Conservation (phyloP, 768 basidiomycete species). For the Rhodotorula kratochvilovae region DNA sequence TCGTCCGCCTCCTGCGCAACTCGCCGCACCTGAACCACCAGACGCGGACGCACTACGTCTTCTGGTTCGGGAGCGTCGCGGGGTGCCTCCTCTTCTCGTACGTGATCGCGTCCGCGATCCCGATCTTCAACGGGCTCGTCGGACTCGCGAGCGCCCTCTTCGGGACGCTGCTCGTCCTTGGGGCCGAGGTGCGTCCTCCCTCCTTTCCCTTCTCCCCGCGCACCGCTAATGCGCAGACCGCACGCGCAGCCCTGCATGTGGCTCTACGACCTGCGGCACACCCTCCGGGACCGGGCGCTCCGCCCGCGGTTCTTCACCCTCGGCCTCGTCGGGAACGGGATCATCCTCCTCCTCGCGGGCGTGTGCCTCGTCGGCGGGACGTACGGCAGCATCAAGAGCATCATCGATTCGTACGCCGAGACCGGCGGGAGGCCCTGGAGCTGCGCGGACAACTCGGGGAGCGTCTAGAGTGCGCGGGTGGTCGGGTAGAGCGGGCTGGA, state of each 20-base stretch:
- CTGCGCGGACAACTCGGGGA: slow-evolving; percentile 43
- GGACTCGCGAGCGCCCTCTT: background rate
- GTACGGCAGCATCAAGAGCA: slow-evolving; percentile 14
- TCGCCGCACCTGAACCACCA: slow-evolving; percentile 28
- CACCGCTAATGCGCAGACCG: too few species aligned
- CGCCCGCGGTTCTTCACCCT: background rate
- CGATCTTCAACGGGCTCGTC: slow-evolving; percentile 31
- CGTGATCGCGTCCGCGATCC: slow-evolving; percentile 39
- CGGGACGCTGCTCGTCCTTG: background rate
- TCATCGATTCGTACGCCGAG: slow-evolving; percentile 12
- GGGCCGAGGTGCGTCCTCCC: too few species aligned
- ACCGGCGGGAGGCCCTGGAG: slow-evolving; percentile 12
- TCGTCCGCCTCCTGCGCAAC: slow-evolving; percentile 37
- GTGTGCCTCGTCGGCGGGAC: slow-evolving; percentile 32
- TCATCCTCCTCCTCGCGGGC: slow-evolving; percentile 20
- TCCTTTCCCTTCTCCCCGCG: background rate
- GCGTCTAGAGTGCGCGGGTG: slow-evolving; percentile 9
- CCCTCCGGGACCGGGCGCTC: background rate
- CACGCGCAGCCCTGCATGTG: slow-evolving; percentile 1
- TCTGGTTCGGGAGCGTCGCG: slow-evolving; percentile 22
- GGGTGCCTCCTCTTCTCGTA: slow-evolving; percentile 23
- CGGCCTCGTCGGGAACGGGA: slow-evolving; percentile 2
- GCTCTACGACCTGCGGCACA: slow-evolving; percentile 21
- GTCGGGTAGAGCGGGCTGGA: too few species aligned
- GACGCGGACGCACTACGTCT: slow-evolving; percentile 30